Conservation (phyloP, 805 yeast genomes). For the Brettanomyces nanus region DNA sequence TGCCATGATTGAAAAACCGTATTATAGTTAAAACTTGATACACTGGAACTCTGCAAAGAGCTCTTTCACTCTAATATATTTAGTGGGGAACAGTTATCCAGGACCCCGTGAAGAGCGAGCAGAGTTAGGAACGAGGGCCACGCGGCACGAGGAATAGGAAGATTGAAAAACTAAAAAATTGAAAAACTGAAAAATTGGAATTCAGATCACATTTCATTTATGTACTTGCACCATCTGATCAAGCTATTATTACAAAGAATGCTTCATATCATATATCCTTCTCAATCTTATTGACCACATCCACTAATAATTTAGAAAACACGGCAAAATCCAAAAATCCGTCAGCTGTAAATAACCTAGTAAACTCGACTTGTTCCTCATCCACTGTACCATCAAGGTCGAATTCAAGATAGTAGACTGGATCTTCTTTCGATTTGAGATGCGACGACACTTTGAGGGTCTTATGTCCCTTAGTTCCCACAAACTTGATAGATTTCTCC, state of each 20-base stretch:
- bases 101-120: too few relatives aligned
- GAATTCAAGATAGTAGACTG: slow-evolving; percentile 33
- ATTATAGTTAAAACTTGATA: too few relatives aligned
- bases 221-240: neutral
- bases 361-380: slow-evolving; percentile 25
- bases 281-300: slow-evolving; percentile 12
- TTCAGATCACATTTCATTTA: too few relatives aligned
- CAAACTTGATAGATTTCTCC: slow-evolving; percentile 38
- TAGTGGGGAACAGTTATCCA: too few relatives aligned
- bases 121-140: too few relatives aligned
- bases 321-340: slow-evolving; percentile 35
- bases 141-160: too few relatives aligned
- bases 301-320: slow-evolving; percentile 21
- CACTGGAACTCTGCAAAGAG: too few relatives aligned
- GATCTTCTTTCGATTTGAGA: slow-evolving; percentile 33
- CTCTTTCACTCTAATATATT: too few relatives aligned
- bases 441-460: slow-evolving; percentile 32
- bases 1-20: too few relatives aligned
- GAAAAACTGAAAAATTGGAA: too few relatives aligned
- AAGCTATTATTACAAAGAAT: neutral
- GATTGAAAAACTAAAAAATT: too few relatives aligned
- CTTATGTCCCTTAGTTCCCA: slow-evolving; percentile 31
- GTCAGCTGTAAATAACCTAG: slow-evolving; percentile 36
- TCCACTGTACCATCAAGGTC: slow-evolving; percentile 18
- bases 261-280: slow-evolving; percentile 12